Percentiles rank a stretch among this genome's conserved stretches.
Conservation (phyloP, 2,329 filamentous ascomycete species). For the Rachicladosporium sp. region DNA sequence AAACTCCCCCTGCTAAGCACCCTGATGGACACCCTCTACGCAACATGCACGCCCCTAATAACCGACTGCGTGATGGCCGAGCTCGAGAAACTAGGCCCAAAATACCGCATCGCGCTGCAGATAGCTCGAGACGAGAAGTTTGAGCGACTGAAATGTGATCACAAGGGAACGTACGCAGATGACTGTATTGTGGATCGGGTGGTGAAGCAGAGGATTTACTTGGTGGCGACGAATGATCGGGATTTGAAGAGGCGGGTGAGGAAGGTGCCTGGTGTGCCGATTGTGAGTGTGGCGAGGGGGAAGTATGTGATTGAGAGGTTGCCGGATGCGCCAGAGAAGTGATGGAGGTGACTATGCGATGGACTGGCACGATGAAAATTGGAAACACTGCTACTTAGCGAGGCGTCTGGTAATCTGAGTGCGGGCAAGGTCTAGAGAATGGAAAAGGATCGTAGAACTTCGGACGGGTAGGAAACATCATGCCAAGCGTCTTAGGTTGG, state of each 20-base stretch:
- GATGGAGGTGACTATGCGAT: constrained; percentile 3
- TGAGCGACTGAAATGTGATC: constrained; percentile 74
- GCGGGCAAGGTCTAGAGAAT: no score
- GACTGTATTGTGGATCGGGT: constrained; percentile 52
- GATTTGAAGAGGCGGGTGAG: constrained; percentile 72
- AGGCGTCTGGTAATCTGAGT: constrained; percentile 3
- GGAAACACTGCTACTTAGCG: no score
- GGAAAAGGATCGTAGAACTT: no score
- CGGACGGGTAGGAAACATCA: no score
- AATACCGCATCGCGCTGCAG: constrained; percentile 73
- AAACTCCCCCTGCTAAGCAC: constrained; percentile 79
- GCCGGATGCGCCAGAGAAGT: constrained; percentile 66
- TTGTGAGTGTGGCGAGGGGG: constrained; percentile 70
- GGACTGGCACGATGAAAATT: no score
- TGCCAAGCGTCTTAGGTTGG: no score
- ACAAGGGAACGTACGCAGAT: constrained; percentile 80
- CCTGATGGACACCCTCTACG: constrained; percentile 90
- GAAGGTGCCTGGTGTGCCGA: constrained; percentile 66
- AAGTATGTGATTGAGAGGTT: constrained; percentile 93
- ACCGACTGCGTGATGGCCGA: constrained; percentile 75
- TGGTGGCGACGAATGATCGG: constrained; percentile 51
- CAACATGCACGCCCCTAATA: constrained; percentile 80
- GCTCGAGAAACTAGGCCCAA: constrained; percentile 76
- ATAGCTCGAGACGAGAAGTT: constrained; percentile 86
- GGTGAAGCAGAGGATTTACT: constrained; percentile 34